Base-by-base conservation (phyloP, 805 yeast species). In the Brettanomyces sp. region DNA sequence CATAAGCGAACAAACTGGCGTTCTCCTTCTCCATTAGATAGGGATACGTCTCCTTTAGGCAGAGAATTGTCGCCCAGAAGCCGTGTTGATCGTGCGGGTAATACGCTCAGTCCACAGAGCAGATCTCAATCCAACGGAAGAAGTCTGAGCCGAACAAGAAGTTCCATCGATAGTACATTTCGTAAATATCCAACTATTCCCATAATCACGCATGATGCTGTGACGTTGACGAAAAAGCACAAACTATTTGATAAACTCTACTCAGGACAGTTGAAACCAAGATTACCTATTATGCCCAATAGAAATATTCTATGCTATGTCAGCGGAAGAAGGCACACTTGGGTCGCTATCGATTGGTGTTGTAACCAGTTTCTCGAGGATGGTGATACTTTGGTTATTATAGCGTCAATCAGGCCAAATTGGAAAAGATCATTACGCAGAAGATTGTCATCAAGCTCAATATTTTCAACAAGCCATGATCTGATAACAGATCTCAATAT, bases 281-380 rank as follows among this genome's bases (percentile, higher is more conserved):
- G 53, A 22, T 52, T 51, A 13, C 68, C 72, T 0, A 55, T 55
- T 40, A 59, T 78, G 40, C 79, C 79, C 0, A 66, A 68, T 36
- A 67, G 89, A 54, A 72, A 73, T 1, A 67, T 84, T 4, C 56
- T 85, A 58, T 79, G 82, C 28, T 83, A 83, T 56, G 67, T 85
- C 30, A 71, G 80, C 52, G 95, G 88, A 3, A 66, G 91, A 48
- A 71, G 67, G 46, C 91, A 85, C 64, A 82, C 93, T 0, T 85
- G 95, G 95, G 87, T 83, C 9, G 80, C 88, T 1, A 61, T 85
- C 25, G 95, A 85, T 59, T 85, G 85, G 81, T 66, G 77, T 5
- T 62, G 84, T 45, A 69, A 68, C 41, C 65, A 69, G 38, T 63
- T 82, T 11, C 61, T 82, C 3, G 78, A 75, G 52, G 67, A 79